Evolutionary conservation across 768 basidiomycete species (phyloP).

Genomic region (Daedaleopsis nitida): DNA sequence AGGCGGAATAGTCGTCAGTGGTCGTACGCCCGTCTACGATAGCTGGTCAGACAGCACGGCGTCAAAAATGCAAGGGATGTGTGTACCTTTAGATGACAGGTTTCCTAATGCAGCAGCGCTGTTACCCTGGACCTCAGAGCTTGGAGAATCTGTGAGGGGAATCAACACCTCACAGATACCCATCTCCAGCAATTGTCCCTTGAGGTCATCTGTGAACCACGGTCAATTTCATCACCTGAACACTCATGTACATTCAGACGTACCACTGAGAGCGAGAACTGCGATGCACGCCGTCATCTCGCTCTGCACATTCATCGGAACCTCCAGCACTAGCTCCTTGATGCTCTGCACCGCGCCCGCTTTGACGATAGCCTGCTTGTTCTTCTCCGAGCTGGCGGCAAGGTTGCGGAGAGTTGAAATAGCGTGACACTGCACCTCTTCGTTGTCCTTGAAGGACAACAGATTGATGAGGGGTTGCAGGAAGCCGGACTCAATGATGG

Average conservation of each 20-base stretch:
- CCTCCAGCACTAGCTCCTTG: slow-evolving; percentile 93
- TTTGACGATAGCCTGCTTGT: slow-evolving; percentile 97
- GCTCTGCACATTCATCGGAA: slow-evolving; percentile 95
- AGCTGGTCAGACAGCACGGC: background rate
- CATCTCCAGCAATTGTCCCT: slow-evolving; percentile 96
- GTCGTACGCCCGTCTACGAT: slow-evolving; percentile 69
- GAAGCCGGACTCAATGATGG: slow-evolving; percentile 98
- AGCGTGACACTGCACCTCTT: slow-evolving; percentile 99
- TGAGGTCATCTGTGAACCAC: slow-evolving; percentile 79
- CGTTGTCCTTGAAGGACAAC: slow-evolving; percentile 97
- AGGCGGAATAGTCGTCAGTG: slow-evolving; percentile 91
- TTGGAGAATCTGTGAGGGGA: slow-evolving; percentile 92
- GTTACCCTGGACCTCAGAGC: slow-evolving; percentile 98
- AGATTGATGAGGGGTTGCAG: slow-evolving; percentile 94
- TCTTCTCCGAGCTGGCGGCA: slow-evolving; percentile 96
- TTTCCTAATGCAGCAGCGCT: slow-evolving; percentile 98
- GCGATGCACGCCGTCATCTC: slow-evolving; percentile 99
- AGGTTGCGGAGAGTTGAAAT: slow-evolving; percentile 96
- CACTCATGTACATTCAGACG: slow-evolving; percentile 27
- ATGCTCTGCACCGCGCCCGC: slow-evolving; percentile 97
- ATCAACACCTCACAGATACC: slow-evolving; percentile 98
- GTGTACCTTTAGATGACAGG: slow-evolving; percentile 89
- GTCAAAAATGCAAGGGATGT: background rate
- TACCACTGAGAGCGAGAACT: slow-evolving; percentile 92
- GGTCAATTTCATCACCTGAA: background rate